These are phyloP conservation scores for Acanthochlamys bracteata DNA, from an alignment of 106 monocot genomes.

Conservation along the genomic window DNA sequence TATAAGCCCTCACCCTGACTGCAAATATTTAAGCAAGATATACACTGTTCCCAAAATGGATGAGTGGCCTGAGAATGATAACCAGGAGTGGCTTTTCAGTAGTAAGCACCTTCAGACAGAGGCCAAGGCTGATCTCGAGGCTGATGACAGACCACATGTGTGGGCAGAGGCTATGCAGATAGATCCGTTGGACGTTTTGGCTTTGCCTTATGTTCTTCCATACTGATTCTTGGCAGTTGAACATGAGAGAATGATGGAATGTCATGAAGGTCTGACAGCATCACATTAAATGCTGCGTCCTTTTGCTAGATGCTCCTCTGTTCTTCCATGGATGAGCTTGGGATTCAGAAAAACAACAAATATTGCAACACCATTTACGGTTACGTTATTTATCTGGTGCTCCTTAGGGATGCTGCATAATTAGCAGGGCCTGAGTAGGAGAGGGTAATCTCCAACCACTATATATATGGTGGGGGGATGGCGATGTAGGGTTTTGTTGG, in stretches of 20 bases:
- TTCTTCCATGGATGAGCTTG: constrained; percentile 13
- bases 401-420: constrained; percentile 1
- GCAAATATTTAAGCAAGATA: constrained; percentile 37
- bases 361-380: not conserved
- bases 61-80: constrained; percentile 37
- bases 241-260: not conserved
- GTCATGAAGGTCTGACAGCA: constrained; percentile 16
- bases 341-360: not conserved
- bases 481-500: not conserved
- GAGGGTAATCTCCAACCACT: not conserved
- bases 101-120: constrained; percentile 8
- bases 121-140: not conserved
- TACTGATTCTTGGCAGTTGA: constrained; percentile 21
- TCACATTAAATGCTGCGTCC: not conserved
- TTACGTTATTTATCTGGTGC: not conserved
- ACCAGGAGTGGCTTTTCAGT: constrained; percentile 54
- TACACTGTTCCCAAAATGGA: constrained; percentile 50
- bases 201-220: constrained; percentile 75
- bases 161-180: constrained; percentile 50
- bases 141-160: constrained; percentile 27
- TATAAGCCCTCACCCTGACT: constrained; percentile 51
- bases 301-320: not conserved
- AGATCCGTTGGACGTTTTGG: constrained; percentile 40
- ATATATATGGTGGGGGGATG: not conserved
- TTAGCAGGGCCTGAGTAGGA: not conserved